Percentiles rank a stretch among this genome's conserved stretches.
Conservation (phyloP, 129 eudicot species). For the Pittosporum tobira region DNA sequence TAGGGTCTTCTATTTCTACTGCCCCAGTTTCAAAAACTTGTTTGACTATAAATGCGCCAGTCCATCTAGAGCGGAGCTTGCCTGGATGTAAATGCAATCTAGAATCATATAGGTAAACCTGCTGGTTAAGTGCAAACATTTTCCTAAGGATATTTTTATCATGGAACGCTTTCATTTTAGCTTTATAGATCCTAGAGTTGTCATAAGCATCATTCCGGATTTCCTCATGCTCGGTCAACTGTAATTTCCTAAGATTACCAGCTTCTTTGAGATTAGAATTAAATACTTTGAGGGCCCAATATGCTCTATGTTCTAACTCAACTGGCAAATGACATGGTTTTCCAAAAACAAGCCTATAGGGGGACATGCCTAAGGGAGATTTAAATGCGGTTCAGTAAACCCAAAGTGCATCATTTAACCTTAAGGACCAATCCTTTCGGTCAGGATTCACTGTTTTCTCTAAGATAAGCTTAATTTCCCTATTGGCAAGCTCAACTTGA, state of each 20-base stretch:
- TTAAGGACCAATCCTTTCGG: slow-evolving; percentile 1
- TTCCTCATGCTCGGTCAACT: background rate
- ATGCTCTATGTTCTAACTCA: background rate
- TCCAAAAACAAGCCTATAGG: too few relatives aligned
- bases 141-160: background rate
- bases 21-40: background rate
- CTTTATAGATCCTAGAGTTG: background rate
- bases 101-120: background rate
- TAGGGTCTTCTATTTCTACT: background rate
- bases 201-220: background rate
- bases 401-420: background rate
- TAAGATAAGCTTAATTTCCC: background rate
- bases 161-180: background rate
- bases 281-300: background rate
- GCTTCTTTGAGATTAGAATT: background rate
- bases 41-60: background rate
- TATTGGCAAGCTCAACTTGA: background rate
- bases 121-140: background rate
- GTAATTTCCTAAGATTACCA: background rate
- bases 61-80: background rate
- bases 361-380: background rate
- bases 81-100: background rate
- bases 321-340: background rate
- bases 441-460: background rate
- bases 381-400: slow-evolving; percentile 3